Evolutionary conservation across 2,329 filamentous ascomycete species (phyloP), one percentile per base, ranked within the genome.

Genomic region (Colletotrichum camelliae): DNA sequence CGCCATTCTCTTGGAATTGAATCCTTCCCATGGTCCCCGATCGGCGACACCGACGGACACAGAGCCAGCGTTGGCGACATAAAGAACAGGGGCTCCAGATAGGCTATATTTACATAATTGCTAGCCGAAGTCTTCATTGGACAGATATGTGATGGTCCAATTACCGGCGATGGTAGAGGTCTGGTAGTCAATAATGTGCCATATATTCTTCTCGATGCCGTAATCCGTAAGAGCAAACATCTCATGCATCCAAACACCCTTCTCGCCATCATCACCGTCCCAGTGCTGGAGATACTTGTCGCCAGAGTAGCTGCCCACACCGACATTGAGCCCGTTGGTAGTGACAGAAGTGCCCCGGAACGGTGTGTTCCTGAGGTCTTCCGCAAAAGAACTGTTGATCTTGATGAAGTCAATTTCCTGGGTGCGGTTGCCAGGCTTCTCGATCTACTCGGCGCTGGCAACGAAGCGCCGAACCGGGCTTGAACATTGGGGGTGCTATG

Each of bases 241-340:
- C 66, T 83, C 82, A 35, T 83, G 84, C 83, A 84, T 84, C 72
- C 81, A 73, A 9, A 79, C 82, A n/a, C 83, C 83, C 2, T 72
- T 70, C 52, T 84, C 76, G 43, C n/a, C 43, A 29, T 52, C 43
- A 7, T 35, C 12, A 12, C 29, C 68, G 39, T 64, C 37, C 15
- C 27, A 9, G 16, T 75, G 66, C 15, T 70, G 67, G 24, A 81
- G 68, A 4, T 7, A 70, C 64, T 79, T 77, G 58, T 84, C 82
- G 9, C 78, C 82, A 3, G 83, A 83, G 70, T 85, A 85, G 18
- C 83, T 83, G 21, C 85, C 80, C 10, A 85, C 76, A 2, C 83
- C 83, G 13, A 84, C 52, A 4, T 75, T 39, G 7, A 70, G 29
- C 6, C 13, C 7, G 0, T 64, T 57, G 4, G 21, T 75, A 13